phyloP scores from a whole-genome alignment of 345 rosid genomes.

The Salix udensis region DNA sequence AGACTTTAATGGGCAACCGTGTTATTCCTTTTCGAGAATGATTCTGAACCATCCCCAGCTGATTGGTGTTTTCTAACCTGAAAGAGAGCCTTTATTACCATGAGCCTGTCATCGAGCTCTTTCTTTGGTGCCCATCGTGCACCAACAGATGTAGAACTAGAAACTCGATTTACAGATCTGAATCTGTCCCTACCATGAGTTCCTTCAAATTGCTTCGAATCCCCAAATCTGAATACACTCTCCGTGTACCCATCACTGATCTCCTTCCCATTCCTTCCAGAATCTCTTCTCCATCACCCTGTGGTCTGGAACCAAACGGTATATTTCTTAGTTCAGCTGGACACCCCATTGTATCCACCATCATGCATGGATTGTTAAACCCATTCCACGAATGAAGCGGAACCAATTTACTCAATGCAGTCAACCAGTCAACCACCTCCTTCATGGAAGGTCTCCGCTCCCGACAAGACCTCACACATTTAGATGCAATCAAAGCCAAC shows the following conservation, averaged over 20 bases:
- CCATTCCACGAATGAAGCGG: slow-evolving; percentile 88
- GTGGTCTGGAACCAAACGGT: slow-evolving; percentile 16
- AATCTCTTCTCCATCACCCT: slow-evolving; percentile 22
- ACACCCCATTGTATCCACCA: slow-evolving; percentile 84
- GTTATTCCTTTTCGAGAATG: slow-evolving; percentile 21
- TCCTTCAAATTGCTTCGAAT: slow-evolving; percentile 71
- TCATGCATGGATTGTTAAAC: slow-evolving; percentile 88
- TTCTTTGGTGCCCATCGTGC: slow-evolving; percentile 28
- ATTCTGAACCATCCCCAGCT: slow-evolving; percentile 33
- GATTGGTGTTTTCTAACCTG: slow-evolving; percentile 31
- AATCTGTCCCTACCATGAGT: slow-evolving; percentile 52
- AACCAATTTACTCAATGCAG: slow-evolving; percentile 61
- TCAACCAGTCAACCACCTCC: slow-evolving; percentile 80
- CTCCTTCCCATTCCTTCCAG: slow-evolving; percentile 23
- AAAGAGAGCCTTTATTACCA: slow-evolving; percentile 11
- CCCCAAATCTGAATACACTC: slow-evolving; percentile 73
- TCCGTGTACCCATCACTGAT: slow-evolving; percentile 37
- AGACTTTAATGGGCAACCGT: slow-evolving; percentile 13
- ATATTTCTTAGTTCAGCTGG: slow-evolving; percentile 53
- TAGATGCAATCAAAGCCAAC: slow-evolving; percentile 72
- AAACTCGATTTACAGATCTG: slow-evolving; percentile 22
- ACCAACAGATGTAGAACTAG: slow-evolving; percentile 42
- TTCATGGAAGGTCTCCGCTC: slow-evolving; percentile 91
- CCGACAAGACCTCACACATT: slow-evolving; percentile 94
- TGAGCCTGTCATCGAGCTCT: slow-evolving; percentile 17